Evolutionary conservation across 495 filamentous ascomycete species (phyloP), one percentile per base, ranked within the genome.

Genomic region (Aspergillus conjunctus): DNA sequence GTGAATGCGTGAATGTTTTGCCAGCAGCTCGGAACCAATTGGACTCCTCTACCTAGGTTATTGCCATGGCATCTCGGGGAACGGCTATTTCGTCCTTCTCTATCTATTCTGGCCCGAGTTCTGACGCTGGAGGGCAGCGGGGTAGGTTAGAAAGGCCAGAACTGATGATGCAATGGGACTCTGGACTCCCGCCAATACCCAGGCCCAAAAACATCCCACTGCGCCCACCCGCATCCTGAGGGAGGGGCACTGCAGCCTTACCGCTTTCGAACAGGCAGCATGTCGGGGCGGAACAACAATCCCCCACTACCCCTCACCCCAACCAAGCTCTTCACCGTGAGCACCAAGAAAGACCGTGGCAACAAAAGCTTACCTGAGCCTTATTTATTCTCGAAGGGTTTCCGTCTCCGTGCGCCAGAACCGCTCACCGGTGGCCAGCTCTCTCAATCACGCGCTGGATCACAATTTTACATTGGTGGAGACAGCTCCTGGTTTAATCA

Each of bases 1-100:
- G 50, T 66, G 70, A 76, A 74, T 70, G 37, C 67, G 50, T 66
- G 70, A 76, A 74, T 70, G 37, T 68, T 73, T 70, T 72, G 56
- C 70, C 70, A 66, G 61, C 17, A 11, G 41, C n/a, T 68, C 66
- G 67, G 63, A 58, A 59, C 52, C 54, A 20, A 58, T 39, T 50
- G 50, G 49, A n/a, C 21, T 53, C 1, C 46, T 60, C 49, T 66
- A 65, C 67, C 67, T 67, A 67, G 67, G 64, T 43, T 67, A 67
- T 52, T 22, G 22, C 22, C 18, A 58, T 53, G 32, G 21, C 26
- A 60, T 53, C 45, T 57, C 52, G 45, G 45, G 32, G 39, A 10
- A 44, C 44, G 59, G 51, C 34, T 54, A 54, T 54, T 17, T 54
- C 45, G 34, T 41, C 21, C 43, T 48, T 49, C 32, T 46, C 22